Conservation (phyloP, 495 filamentous ascomycete species). For the Cetradonia linearis region DNA sequence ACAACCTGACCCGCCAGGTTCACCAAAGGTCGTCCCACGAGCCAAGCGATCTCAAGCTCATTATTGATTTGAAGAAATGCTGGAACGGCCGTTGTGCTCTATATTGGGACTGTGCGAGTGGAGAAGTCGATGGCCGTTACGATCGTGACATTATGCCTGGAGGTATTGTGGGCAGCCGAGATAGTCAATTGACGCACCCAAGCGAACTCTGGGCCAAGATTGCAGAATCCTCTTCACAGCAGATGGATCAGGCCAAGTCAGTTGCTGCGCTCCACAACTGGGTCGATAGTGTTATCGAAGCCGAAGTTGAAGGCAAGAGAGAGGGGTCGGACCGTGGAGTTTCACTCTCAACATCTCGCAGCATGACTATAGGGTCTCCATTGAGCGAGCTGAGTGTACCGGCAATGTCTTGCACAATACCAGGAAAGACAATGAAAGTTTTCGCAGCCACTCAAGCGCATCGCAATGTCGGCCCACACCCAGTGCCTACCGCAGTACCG, state of each 20-base stretch:
- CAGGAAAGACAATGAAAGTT: constrained; percentile 48
- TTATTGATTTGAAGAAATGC: constrained; percentile 91
- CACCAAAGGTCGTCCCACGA: constrained; percentile 42
- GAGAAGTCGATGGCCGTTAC: constrained; percentile 41
- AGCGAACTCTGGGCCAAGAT: constrained; percentile 36
- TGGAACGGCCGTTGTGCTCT: constrained; percentile 85
- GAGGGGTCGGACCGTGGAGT: constrained; percentile 35
- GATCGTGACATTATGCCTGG: constrained; percentile 70
- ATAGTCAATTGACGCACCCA: constrained; percentile 34
- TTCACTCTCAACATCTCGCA: constrained; percentile 37
- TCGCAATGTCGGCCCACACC: constrained; percentile 49
- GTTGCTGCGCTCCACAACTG: constrained; percentile 32
- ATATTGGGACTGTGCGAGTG: constrained; percentile 70
- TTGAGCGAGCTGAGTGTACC: constrained; percentile 51
- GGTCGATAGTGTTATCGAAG: constrained; percentile 39
- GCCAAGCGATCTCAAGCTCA: constrained; percentile 76
- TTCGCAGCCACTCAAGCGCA: constrained; percentile 31
- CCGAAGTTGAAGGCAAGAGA: constrained; percentile 30
- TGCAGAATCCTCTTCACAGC: constrained; percentile 36
- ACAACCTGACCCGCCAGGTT: constrained; percentile 59
- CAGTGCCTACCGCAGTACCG: constrained; percentile 45
- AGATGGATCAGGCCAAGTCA: constrained; percentile 30
- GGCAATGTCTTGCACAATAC: constrained; percentile 76
- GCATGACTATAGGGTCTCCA: constrained; percentile 34
- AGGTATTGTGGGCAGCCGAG: constrained; percentile 48